These are phyloP conservation scores for Taphrina populina DNA, from an alignment of 1,139 yeast species.

Conservation along the genomic window DNA sequence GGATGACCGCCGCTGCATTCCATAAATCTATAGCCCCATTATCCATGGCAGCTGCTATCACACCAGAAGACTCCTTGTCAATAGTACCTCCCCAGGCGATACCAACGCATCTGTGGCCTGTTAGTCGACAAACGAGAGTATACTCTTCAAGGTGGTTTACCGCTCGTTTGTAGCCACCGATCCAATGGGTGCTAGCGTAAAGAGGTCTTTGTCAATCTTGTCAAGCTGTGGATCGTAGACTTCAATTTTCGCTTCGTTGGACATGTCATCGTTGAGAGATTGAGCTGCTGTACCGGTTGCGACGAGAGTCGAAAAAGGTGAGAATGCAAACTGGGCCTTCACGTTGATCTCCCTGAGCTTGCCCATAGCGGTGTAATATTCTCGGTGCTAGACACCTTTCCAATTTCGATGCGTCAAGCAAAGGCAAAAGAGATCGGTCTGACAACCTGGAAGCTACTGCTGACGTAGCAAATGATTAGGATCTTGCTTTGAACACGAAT, in stretches of 20 bases:
- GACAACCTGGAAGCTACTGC: no score
- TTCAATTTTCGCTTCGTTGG: constrained; percentile 18
- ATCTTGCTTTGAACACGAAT: no score
- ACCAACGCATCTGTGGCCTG: constrained; percentile 52
- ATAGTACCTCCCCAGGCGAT: constrained; percentile 80
- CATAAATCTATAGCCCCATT: constrained; percentile 77
- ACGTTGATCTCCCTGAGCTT: constrained; percentile 28
- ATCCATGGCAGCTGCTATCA: constrained; percentile 88
- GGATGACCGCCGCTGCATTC: constrained; percentile 53
- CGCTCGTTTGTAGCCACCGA: constrained; percentile 2
- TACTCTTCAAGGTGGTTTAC: background rate
- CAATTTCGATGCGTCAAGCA: no score
- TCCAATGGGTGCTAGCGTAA: constrained; percentile 2
- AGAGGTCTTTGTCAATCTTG: constrained; percentile 6
- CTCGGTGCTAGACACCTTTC: no score
- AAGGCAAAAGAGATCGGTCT: no score
- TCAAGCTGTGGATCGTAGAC: constrained; percentile 21
- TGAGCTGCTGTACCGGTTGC: constrained; percentile 31
- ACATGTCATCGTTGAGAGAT: constrained; percentile 20
- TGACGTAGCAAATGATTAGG: no score
- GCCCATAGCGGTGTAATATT: constrained; percentile 11
- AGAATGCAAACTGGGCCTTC: constrained; percentile 29
- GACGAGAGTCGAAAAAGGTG: constrained; percentile 14
- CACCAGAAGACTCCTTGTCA: constrained; percentile 56
- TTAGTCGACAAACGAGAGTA: background rate